Conservation (phyloP, 495 filamentous ascomycete species). For the Penicillium parvum region DNA sequence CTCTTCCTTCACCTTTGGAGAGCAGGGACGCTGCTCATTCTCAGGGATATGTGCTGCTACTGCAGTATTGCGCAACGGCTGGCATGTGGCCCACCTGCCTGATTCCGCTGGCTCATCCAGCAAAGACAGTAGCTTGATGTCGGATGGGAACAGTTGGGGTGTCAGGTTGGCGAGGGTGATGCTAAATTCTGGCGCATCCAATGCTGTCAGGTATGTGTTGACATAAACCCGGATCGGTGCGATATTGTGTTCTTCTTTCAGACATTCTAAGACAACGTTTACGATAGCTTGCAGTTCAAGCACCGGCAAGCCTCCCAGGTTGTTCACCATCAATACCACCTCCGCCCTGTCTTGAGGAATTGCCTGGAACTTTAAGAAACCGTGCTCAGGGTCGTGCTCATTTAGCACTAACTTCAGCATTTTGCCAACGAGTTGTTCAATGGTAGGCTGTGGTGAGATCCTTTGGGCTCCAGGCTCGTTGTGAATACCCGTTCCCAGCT, state of each 20-base stretch:
- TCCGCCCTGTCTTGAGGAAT: no score
- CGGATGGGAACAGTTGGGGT: no score
- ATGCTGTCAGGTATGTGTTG: conserved; percentile 10
- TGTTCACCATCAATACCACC: conserved; percentile 10
- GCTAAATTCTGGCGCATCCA: conserved; percentile 13
- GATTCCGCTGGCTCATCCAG: no score
- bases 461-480: conserved; percentile 11
- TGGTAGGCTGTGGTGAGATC: conserved; percentile 6
- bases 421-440: conserved; percentile 7
- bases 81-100: no score
- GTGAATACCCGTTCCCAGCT: conserved; percentile 14
- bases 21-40: no score
- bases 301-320: conserved; percentile 11
- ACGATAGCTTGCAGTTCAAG: conserved; percentile 11
- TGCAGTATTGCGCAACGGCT: no score
- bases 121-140: no score
- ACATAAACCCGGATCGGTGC: conserved; percentile 6
- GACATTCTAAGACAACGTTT: conserved; percentile 1
- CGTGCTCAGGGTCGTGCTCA: conserved; percentile 9
- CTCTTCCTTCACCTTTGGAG: no score
- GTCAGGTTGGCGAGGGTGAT: conserved; percentile 12
- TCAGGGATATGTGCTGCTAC: no score
- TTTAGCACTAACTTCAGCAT: conserved; percentile 6
- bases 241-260: conserved; percentile 7
- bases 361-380: conserved; percentile 8